Evolutionary conservation across 768 basidiomycete genomes (phyloP), one percentile per base, ranked within the genome.

Genomic region (Royoungia palumana): DNA sequence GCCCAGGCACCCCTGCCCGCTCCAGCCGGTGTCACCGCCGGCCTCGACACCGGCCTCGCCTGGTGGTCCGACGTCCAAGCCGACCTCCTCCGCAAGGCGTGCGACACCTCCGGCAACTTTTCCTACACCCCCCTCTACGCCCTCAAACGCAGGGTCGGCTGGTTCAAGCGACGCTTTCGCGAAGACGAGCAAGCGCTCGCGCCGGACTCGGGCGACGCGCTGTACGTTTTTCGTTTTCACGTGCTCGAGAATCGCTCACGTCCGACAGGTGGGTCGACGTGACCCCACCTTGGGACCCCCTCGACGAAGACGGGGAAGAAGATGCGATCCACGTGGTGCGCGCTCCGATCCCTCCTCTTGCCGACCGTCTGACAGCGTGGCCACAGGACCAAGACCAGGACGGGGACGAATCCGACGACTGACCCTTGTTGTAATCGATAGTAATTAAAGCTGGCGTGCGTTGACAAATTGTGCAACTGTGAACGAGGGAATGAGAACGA

Each of bases 51-150:
- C 6, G 41, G 50, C 7, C 0, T 62, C 2, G 44, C 36, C 8
- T 68, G 67, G 65, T 60, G 48, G 54, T 46, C 62, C 6, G 52
- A 64, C 22, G 19, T 32, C 8, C 50, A 57, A 3, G 47, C 55
- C 13, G 56, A 50, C 17, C 25, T 67, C 13, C 22, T 66, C 10
- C 67, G 67, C 6, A 56, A 42, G 34, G 67, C 53, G 1, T 53
- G 41, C 27, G 57, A 64, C 51, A 52, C 44, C 41, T 5, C 21
- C 1, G 65, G 67, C 6, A 41, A 37, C 0, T 65, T 68, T 6
- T 41, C 35, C 19, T 66, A 39, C 20, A 67, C 67, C 5, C 65
- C 65, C 13, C 62, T 66, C n/a, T 64, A 59, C 44, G 39, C 43
- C 3, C 34, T 68, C 38, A 66, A 57, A 37, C 56, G 59, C 9